Evolutionary conservation across 2,329 filamentous ascomycete species (phyloP), one percentile per base, ranked within the genome.

Genomic region (Rasamsonia emersonii): DNA sequence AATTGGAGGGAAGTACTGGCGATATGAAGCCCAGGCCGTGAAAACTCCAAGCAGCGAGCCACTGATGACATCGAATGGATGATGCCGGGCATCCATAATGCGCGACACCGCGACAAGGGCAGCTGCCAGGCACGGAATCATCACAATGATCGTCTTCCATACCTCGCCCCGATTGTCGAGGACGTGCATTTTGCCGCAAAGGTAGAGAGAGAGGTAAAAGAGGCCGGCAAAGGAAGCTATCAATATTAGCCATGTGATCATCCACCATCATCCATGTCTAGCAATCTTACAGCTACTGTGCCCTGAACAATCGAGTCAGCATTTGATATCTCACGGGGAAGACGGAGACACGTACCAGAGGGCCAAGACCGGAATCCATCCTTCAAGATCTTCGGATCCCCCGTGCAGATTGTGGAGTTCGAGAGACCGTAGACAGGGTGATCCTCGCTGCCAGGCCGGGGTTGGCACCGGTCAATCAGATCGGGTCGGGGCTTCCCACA

Each of bases 71-170:
- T 77, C 73, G 48, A 77, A 76, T 1, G 72, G 71, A 43, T 77
- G 73, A 37, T 77, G 73, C 10, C 73, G 64, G 14, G 71, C 71
- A 43, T 77, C 73, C 72, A 76, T 76, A 35, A 76, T 76, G 26
- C 73, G 67, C 9, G 67, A 68, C 21, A 70, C 67, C 4, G 72
- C 69, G 32, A 77, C 62, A 24, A 76, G 59, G 8, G 64, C 61
- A 11, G 73, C 73, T 14, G 60, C 70, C 10, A 77, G 59, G 7
- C 64, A 60, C 1, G 73, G 73, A 4, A 70, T 54, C 38, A 73
- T 54, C 23, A 74, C 64, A 14, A 76, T 47, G 34, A 75, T 62
- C 2, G 68, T 55, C 45, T 75, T 75, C 73, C 73, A 77, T 10
- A 72, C 70, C 47, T 76, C 72, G 18, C 73, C 73, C 38, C 69